These are phyloP conservation scores for Amauroascus niger DNA, from an alignment of 2,329 filamentous ascomycete genomes.

Conservation along the genomic window DNA sequence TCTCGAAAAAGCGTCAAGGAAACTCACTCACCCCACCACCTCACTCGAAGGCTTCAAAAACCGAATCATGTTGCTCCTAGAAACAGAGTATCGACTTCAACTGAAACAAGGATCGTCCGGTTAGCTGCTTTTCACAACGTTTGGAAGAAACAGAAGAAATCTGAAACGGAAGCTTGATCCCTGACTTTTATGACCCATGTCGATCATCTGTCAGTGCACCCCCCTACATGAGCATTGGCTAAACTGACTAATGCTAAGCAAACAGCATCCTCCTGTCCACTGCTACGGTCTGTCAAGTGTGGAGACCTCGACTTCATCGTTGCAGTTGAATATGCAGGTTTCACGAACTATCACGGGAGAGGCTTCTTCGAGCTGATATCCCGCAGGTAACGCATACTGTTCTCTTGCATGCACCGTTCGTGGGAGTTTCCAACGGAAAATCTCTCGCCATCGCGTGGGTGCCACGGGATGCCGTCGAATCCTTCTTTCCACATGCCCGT, in stretches of 20 bases:
- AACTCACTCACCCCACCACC: too few relatives aligned
- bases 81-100: background rate
- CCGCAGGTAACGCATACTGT: background rate
- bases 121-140: background rate
- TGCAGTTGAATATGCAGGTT: background rate
- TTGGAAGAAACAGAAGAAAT: background rate
- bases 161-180: conserved; percentile 9
- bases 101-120: background rate
- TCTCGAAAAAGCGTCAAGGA: too few relatives aligned
- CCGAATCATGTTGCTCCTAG: too few relatives aligned
- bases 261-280: background rate
- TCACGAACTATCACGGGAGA: background rate
- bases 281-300: background rate
- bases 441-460: too few relatives aligned
- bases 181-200: conserved; percentile 4
- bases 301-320: background rate
- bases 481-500: background rate
- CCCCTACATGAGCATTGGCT: background rate
- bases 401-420: background rate
- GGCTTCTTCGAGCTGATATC: background rate
- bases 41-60: too few relatives aligned
- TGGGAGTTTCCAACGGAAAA: too few relatives aligned
- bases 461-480: background rate
- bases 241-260: background rate
- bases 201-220: background rate